Conservation (phyloP, 1,139 yeast species). For the Magnusiomyces clavatus region DNA sequence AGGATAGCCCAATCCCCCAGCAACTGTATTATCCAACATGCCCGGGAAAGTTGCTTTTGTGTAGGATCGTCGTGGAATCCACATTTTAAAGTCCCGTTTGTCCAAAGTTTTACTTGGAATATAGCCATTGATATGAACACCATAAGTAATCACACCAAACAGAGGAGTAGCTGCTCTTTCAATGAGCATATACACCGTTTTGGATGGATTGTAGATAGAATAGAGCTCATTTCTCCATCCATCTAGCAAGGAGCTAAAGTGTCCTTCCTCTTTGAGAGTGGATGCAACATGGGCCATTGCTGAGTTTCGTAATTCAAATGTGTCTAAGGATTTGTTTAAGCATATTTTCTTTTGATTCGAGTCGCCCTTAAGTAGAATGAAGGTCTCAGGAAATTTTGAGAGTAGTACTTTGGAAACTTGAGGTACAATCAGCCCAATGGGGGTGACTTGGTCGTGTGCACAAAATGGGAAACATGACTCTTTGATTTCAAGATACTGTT, state of each 20-base stretch:
- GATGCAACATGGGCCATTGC: conserved; percentile 41
- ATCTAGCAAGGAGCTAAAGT: conserved; percentile 38
- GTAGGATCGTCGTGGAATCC: conserved; percentile 79
- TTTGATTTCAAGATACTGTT: not conserved
- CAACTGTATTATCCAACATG: conserved; percentile 86
- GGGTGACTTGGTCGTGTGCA: too few species aligned
- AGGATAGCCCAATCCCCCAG: conserved; percentile 90
- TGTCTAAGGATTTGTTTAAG: conserved; percentile 27
- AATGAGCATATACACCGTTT: conserved; percentile 51
- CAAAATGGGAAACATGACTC: too few species aligned
- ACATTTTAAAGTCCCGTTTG: conserved; percentile 46
- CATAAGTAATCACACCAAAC: conserved; percentile 82
- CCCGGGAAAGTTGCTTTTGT: conserved; percentile 84
- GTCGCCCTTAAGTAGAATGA: too few species aligned
- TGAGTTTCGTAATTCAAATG: conserved; percentile 41
- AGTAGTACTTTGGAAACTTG: too few species aligned
- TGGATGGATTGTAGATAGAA: conserved; percentile 52
- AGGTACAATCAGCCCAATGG: too few species aligned
- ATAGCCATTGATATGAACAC: conserved; percentile 81
- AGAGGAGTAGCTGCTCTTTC: conserved; percentile 80
- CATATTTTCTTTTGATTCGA: too few species aligned
- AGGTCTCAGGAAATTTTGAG: too few species aligned
- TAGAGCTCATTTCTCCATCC: conserved; percentile 92
- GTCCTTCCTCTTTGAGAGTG: conserved; percentile 35
- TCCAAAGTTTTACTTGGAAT: conserved; percentile 36